phyloP scores from a whole-genome alignment of 2,329 filamentous ascomycete genomes.

The Colletotrichum tropicale region DNA sequence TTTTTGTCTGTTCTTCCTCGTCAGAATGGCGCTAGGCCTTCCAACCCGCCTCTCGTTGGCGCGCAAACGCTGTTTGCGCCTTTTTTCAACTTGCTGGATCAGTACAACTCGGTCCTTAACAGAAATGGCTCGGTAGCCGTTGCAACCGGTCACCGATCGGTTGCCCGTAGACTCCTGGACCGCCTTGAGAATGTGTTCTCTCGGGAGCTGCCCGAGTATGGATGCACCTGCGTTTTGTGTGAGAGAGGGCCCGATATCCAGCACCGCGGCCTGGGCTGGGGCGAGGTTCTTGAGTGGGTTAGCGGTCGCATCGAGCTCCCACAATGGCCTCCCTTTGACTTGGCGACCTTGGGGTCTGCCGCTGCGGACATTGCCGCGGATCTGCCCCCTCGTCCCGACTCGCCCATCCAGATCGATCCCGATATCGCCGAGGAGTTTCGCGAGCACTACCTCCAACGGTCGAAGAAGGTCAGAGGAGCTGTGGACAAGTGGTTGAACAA shows the following conservation, averaged over 20 bases:
- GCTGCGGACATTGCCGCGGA: constrained; percentile 67
- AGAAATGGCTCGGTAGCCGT: constrained; percentile 92
- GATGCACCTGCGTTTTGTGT: constrained; percentile 89
- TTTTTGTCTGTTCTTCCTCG: constrained; percentile 70
- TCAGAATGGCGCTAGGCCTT: constrained; percentile 60
- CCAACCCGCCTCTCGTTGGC: constrained; percentile 69
- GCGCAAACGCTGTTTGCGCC: constrained; percentile 80
- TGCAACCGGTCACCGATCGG: constrained; percentile 91
- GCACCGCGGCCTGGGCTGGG: constrained; percentile 84
- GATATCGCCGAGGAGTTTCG: constrained; percentile 94
- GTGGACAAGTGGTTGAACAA: constrained; percentile 90
- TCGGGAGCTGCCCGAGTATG: constrained; percentile 83
- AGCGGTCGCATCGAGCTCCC: constrained; percentile 88
- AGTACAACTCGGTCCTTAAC: constrained; percentile 81
- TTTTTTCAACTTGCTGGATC: constrained; percentile 81
- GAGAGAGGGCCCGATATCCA: constrained; percentile 60
- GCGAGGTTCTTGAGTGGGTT: constrained; percentile 91
- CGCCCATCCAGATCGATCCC: constrained; percentile 80
- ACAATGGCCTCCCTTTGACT: constrained; percentile 85
- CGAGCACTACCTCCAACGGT: constrained; percentile 90
- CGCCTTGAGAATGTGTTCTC: constrained; percentile 94
- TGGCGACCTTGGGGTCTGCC: constrained; percentile 65
- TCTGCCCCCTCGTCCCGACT: constrained; percentile 58
- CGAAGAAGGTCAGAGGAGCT: constrained; percentile 88
- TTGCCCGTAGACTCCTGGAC: constrained; percentile 89